Evolutionary conservation across 208 protist species (phyloP).

Genomic region (Trypanosoma boissoni): DNA sequence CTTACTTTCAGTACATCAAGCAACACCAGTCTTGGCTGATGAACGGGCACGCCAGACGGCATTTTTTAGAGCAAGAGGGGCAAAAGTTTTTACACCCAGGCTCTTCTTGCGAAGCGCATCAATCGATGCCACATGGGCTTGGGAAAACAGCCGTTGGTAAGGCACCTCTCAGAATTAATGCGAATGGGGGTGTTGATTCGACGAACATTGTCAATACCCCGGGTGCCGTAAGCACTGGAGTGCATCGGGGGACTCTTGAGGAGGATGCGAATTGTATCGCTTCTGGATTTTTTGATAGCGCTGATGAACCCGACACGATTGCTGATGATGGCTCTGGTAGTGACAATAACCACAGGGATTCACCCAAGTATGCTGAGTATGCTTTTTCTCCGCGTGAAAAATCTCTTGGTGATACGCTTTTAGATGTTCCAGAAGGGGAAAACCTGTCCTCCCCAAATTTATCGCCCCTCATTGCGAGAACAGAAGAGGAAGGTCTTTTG

Average conservation of each 20-base stretch:
- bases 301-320: background rate
- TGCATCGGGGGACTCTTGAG: background rate
- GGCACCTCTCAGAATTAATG: no score
- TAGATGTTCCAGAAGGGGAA: background rate
- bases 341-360: no score
- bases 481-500: background rate
- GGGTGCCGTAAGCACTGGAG: background rate
- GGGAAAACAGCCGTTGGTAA: no score
- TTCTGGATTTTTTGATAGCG: constrained; percentile 21
- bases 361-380: no score
- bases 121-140: no score
- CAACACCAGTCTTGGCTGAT: constrained; percentile 18
- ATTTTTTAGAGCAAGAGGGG: constrained; percentile 12
- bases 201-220: background rate
- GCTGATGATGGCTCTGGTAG: no score
- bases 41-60: constrained; percentile 4
- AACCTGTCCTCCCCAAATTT: background rate
- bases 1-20: constrained; percentile 26
- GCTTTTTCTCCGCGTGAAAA: no score
- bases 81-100: background rate
- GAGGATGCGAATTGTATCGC: constrained; percentile 23
- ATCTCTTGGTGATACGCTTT: no score
- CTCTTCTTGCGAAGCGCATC: no score
- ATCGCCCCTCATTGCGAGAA: no score
- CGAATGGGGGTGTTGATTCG: no score